Evolutionary conservation across 306 rosid species (phyloP), one percentile per base, ranked within the genome.

Genomic region (Corylus heterophylla): DNA sequence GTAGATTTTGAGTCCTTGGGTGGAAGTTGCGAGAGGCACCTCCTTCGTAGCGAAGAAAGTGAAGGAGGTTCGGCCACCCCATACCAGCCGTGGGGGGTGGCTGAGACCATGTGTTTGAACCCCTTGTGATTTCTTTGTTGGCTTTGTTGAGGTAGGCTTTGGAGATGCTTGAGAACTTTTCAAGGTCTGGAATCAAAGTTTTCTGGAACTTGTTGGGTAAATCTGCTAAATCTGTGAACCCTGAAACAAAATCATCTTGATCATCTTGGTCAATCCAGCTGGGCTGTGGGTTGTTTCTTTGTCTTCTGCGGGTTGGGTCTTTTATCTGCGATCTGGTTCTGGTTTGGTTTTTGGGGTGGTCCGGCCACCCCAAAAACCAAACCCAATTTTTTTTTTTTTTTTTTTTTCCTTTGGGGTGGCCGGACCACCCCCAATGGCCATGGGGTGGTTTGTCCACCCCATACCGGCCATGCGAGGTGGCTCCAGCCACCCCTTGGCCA

Each of bases 121-220:
- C 88, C 87, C 35, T 85, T 0, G 97, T 85, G 69, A 95, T 89
- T 69, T 95, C 83, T 50, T 90, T 91, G 87, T 91, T 95, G 76
- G 95, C 93, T 87, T 82, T 78, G 35, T 47, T 89, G 6, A 95
- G 75, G 83, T 95, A 95, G 1, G 87, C 82, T 72, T 78, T 91
- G 0, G 98, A 95, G 11, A 92, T 90, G 79, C 82, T 86, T 3
- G 98, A 93, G 91, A 95, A 83, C 86, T 69, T 82, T 66, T 89
- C 96, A 1, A 95, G 87, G 83, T 95, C 99, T 16, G 99, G 99
- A 77, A 95, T 42, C 1, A 95, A 82, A 10, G 90, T 75, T 18
- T 85, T 74, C 22, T 16, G 98, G 82, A 95, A 90, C 35, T 67
- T 90, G 12, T 63, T 45, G 1, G 99, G 91, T 12, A 95, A 85